Evolutionary conservation across 2,329 filamentous ascomycete species (phyloP).

Genomic region (Phyllosticta citribraziliensis): DNA sequence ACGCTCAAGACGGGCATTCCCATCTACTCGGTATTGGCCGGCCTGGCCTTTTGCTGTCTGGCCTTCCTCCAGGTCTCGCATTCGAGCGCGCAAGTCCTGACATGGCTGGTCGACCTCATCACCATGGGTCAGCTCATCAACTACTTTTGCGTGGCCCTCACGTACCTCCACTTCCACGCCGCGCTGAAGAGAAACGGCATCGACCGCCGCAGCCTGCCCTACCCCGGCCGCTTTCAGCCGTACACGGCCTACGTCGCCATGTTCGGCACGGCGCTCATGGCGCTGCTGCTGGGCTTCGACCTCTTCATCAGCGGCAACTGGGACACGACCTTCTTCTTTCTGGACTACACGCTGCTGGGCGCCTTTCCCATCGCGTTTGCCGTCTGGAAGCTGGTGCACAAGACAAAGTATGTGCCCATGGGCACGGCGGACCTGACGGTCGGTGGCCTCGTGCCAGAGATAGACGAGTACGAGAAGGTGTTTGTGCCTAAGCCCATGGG

Average conservation of each 20-base stretch:
- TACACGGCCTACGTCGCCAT: constrained; percentile 61
- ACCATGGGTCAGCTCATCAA: constrained; percentile 55
- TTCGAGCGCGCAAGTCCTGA: constrained; percentile 55
- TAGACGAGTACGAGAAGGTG: constrained; percentile 5
- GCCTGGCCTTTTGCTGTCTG: constrained; percentile 58
- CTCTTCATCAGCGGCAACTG: constrained; percentile 63
- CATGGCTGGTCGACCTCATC: constrained; percentile 62
- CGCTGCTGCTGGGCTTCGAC: constrained; percentile 63
- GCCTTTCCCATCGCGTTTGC: not conserved
- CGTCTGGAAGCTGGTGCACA: constrained; percentile 7
- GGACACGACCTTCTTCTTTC: constrained; percentile 62
- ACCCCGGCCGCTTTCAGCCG: constrained; percentile 44
- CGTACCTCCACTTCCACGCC: constrained; percentile 50
- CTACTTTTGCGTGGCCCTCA: constrained; percentile 43
- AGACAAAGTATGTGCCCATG: constrained; percentile 7
- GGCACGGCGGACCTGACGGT: constrained; percentile 7
- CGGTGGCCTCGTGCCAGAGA: constrained; percentile 6
- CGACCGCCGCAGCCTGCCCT: constrained; percentile 40
- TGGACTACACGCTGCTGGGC: not conserved
- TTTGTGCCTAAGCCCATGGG: not conserved
- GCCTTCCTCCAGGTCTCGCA: constrained; percentile 65
- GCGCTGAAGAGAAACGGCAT: constrained; percentile 42
- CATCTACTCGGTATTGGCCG: constrained; percentile 59
- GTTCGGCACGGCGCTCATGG: constrained; percentile 56
- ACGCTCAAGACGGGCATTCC: constrained; percentile 58